Evolutionary conservation across 23 red algal genomes (phyloP), one percentile per base, ranked within the genome.

Genomic region (Chondrus crispus): DNA sequence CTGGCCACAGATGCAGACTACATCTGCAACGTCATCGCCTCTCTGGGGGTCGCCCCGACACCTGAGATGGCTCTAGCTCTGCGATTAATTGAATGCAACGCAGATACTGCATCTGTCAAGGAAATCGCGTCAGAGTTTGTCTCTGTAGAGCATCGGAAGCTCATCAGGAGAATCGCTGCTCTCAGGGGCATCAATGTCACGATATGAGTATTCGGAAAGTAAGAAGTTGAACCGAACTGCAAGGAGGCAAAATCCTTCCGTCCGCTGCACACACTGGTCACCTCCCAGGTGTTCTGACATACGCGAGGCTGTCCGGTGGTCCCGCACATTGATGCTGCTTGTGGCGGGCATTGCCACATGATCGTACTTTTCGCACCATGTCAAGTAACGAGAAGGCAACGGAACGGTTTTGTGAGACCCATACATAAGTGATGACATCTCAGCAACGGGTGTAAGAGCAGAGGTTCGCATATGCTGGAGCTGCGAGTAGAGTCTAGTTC

Each of bases 1-100:
- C 35, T 96, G 49, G 88, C 87, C n/a, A 89, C 83, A n/a, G 94
- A 96, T 46, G 77, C 82, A 3, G 94, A 93, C 62, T 93, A 96
- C 36, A 82, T 95, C 22, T 89, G 82, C 48, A 95, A 88, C 33
- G 79, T 95, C 2, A 71, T 88, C 43, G 84, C 84, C 5, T 88
- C 93, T 14, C 85, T 95, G 26, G 93, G 93, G 47, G 92, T 94
- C 32, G 38, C 82, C 3, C 81, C 92, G 9, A 79, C 84, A 20
- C 55, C 92, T 10, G 82, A 87, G 57, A 78, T 94, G 48, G 47
- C 68, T 18, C 49, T 94, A 51, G 68, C 71, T 2, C 68, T 69
- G 20, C 74, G 62, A 62, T 69, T 94, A 33, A 48, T 94, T 19
- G 92, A 94, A 52, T 62, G 73, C 24, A 66, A 69, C 5, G 19